phyloP scores from a whole-genome alignment of 208 protist species.

The Acanthamoeba triangularis region DNA sequence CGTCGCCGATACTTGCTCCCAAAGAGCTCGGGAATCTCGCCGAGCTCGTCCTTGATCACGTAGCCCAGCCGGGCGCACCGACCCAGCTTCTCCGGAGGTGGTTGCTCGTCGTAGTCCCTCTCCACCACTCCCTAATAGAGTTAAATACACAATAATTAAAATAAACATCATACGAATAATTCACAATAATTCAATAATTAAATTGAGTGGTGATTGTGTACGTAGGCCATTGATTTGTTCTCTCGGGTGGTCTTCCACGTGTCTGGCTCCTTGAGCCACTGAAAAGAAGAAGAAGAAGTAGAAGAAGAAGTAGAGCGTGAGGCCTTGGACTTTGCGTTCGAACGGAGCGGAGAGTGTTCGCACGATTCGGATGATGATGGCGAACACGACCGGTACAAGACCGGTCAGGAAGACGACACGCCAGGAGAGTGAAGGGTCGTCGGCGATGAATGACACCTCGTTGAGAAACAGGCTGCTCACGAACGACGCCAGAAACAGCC shows the following conservation, averaged over 20 bases:
- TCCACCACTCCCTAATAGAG: background rate
- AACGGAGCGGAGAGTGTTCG: too few relatives aligned
- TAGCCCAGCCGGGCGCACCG: background rate
- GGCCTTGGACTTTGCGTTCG: background rate
- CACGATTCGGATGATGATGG: constrained; percentile 64
- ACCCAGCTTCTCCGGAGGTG: background rate
- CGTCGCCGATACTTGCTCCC: constrained; percentile 15
- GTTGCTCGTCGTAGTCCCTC: constrained; percentile 39
- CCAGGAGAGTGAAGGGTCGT: constrained; percentile 57
- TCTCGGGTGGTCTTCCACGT: background rate
- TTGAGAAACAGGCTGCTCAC: constrained; percentile 73
- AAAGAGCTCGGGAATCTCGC: constrained; percentile 57
- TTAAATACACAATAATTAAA: background rate
- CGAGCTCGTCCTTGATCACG: constrained; percentile 33
- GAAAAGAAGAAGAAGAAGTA: background rate
- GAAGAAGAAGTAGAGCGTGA: background rate
- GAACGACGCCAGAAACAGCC: constrained; percentile 49
- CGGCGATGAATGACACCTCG: constrained; percentile 64
- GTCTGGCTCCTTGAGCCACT: constrained; percentile 74
- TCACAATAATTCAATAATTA: too few relatives aligned
- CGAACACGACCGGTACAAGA: constrained; percentile 25
- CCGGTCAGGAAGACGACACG: constrained; percentile 62
- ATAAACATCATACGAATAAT: background rate
- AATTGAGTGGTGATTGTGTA: background rate
- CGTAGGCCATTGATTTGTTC: background rate